Percentiles rank a stretch among this genome's conserved stretches.
Conservation (phyloP, 2,329 filamentous ascomycete species). For the Daldinia sp. region DNA sequence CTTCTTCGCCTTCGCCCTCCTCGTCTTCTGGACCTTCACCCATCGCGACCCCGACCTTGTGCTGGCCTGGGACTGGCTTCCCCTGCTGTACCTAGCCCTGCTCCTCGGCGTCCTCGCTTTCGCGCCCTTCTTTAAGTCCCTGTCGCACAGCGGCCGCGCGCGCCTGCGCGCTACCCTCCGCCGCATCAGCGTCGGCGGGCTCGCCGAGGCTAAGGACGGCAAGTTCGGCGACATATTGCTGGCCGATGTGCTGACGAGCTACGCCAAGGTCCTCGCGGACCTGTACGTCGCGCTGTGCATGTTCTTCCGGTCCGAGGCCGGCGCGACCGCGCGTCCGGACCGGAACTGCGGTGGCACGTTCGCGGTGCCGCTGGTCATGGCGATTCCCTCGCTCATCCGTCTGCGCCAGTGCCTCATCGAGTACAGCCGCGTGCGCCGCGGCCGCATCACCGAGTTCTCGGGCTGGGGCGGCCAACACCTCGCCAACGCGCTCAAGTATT, state of each 20-base stretch:
- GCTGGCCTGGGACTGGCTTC: slow-evolving; percentile 84
- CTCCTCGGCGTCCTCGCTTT: slow-evolving; percentile 79
- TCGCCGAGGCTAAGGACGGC: slow-evolving; percentile 87
- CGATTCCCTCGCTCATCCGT: slow-evolving; percentile 85
- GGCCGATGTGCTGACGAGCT: slow-evolving; percentile 93
- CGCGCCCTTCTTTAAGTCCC: slow-evolving; percentile 69
- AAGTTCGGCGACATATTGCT: slow-evolving; percentile 96
- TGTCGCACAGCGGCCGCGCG: slow-evolving; percentile 77
- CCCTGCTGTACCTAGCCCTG: slow-evolving; percentile 83
- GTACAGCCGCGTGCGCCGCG: slow-evolving; percentile 76
- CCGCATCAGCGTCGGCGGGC: slow-evolving; percentile 84
- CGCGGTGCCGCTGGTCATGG: slow-evolving; percentile 86
- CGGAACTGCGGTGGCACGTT: slow-evolving; percentile 82
- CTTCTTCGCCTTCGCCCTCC: slow-evolving; percentile 77
- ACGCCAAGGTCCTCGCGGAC: slow-evolving; percentile 91
- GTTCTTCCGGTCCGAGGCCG: slow-evolving; percentile 79
- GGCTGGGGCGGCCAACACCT: slow-evolving; percentile 89
- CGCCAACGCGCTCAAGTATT: slow-evolving; percentile 94
- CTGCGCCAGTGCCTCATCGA: slow-evolving; percentile 93
- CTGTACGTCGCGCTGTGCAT: slow-evolving; percentile 91
- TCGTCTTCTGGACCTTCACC: slow-evolving; percentile 87
- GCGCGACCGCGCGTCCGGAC: slow-evolving; percentile 84
- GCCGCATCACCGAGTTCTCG: slow-evolving; percentile 65
- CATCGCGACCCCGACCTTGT: slow-evolving; percentile 76
- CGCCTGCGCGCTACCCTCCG: slow-evolving; percentile 81